A percentile compares a stretch with the other conserved stretches of the same genome.
Evolutionary conservation across 768 basidiomycete genomes (phyloP).

Genomic region (Hygrocybe coccinea): DNA sequence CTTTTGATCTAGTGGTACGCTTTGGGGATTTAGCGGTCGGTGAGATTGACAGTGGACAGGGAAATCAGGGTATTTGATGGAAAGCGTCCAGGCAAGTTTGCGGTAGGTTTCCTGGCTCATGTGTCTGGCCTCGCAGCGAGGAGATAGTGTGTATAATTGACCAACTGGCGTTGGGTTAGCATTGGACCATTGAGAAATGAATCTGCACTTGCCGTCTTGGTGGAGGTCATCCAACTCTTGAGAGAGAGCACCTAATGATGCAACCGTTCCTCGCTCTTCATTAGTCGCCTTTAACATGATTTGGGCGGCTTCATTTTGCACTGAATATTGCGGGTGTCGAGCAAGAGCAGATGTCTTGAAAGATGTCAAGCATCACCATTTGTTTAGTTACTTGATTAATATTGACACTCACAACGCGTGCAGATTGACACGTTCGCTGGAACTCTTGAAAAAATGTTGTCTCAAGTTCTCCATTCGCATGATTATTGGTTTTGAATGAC

Average conservation of each 20-base stretch:
- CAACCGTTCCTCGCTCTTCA: too few relatives aligned
- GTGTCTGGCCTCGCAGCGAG: neutral
- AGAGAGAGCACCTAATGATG: too few relatives aligned
- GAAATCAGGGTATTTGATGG: too few relatives aligned
- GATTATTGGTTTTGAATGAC: slow-evolving; percentile 32
- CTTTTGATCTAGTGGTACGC: neutral
- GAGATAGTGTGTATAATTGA: neutral
- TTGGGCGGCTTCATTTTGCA: neutral
- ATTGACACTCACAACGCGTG: neutral
- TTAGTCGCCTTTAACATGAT: too few relatives aligned
- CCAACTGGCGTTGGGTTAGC: neutral
- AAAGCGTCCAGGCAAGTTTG: too few relatives aligned
- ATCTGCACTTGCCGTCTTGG: neutral
- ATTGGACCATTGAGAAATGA: neutral
- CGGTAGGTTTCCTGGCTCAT: too few relatives aligned
- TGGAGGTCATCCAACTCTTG: too few relatives aligned
- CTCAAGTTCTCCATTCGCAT: slow-evolving; percentile 15
- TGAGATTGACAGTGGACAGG: neutral
- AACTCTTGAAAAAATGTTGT: slow-evolving; percentile 3
- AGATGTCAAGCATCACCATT: neutral
- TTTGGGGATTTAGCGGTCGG: neutral
- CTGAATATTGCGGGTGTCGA: neutral
- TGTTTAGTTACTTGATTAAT: too few relatives aligned
- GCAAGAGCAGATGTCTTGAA: neutral
- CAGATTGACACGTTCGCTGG: neutral